Conservation (phyloP, 768 basidiomycete genomes). For the Lactarius deliciosus region DNA sequence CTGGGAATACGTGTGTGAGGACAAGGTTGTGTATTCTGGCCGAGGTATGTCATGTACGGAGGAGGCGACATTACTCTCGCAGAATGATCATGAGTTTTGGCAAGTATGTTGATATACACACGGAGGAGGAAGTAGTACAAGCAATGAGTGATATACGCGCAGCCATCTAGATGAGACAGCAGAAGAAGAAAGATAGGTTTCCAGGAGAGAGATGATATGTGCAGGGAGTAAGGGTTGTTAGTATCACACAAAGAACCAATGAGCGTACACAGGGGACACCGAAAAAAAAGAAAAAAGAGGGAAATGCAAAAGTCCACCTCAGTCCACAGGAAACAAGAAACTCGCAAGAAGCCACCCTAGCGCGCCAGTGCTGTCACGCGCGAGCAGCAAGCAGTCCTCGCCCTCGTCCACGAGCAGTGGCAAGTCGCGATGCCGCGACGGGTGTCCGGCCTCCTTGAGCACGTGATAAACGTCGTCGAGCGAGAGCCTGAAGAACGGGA, state of each 20-base stretch:
- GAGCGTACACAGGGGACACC: not conserved
- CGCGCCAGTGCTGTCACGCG: conserved; percentile 52
- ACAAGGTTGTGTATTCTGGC: no score
- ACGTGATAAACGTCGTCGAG: conserved; percentile 65
- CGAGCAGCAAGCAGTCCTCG: conserved; percentile 74
- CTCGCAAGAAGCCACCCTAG: conserved; percentile 84
- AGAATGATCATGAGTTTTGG: not conserved
- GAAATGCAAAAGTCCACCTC: conserved; percentile 18
- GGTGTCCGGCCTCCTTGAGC: conserved; percentile 76
- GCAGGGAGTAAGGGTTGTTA: not conserved
- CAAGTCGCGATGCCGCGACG: conserved; percentile 66
- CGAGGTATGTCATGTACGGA: not conserved
- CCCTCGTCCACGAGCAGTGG: conserved; percentile 78
- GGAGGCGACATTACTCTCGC: not conserved
- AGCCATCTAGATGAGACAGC: not conserved
- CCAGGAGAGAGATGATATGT: not conserved
- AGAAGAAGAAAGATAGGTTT: not conserved
- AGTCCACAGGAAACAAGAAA: conserved; percentile 65
- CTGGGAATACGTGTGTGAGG: no score
- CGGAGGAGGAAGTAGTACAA: not conserved
- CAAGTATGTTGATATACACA: not conserved
- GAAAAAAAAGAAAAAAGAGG: not conserved
- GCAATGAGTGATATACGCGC: not conserved
- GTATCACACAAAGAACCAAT: not conserved
- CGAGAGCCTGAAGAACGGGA: conserved; percentile 74